phyloP scores from a whole-genome alignment of 805 yeast species.

The Zygoascus flipseniorum region DNA sequence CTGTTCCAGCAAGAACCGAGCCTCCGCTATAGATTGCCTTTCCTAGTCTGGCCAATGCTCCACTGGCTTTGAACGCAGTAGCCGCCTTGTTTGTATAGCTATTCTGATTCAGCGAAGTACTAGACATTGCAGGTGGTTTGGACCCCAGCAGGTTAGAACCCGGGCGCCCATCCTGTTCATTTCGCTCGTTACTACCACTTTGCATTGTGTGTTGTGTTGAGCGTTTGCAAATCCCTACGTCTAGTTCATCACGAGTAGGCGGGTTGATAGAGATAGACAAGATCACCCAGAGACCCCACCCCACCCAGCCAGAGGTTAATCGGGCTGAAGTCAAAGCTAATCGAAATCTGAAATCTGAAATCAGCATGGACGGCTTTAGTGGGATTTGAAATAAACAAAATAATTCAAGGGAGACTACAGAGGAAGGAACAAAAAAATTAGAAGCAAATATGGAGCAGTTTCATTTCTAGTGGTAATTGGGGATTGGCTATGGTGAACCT shows the following conservation, averaged over 20 bases:
- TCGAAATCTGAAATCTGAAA: no score
- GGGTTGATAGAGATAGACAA: neutral
- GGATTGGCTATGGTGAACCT: no score
- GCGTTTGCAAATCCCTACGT: neutral
- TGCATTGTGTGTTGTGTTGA: neutral
- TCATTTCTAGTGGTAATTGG: no score
- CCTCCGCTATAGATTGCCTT: constrained; percentile 19
- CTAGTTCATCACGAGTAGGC: neutral
- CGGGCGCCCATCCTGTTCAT: neutral
- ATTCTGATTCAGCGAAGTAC: neutral
- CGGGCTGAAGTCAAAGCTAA: no score
- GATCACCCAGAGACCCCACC: no score
- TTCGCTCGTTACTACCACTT: neutral
- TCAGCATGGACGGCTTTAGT: no score
- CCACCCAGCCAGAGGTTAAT: no score
- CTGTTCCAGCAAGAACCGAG: neutral
- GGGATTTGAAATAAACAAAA: no score
- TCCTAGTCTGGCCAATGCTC: constrained; percentile 19
- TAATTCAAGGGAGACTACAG: no score
- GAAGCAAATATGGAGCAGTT: no score
- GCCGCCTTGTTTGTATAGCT: neutral
- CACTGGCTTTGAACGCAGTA: constrained; percentile 3
- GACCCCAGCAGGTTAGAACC: neutral
- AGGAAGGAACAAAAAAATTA: no score
- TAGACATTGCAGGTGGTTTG: neutral